Evolutionary conservation across 768 basidiomycete species (phyloP).

Genomic region (Lactarius evosmus): DNA sequence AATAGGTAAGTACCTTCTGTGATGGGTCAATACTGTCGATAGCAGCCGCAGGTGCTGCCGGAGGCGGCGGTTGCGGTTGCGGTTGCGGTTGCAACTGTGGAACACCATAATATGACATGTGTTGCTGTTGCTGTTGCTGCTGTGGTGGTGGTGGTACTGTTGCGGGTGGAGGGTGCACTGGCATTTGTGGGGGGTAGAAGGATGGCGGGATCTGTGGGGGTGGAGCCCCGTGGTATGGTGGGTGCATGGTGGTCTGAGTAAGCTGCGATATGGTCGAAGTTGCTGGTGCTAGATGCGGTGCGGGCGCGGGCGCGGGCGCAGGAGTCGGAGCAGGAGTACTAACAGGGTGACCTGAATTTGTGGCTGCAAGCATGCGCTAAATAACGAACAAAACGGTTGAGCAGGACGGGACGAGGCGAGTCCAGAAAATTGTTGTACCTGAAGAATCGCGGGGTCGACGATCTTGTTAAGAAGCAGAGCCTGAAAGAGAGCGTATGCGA

Average conservation of each 20-base stretch:
- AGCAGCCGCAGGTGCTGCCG: slow-evolving; percentile 35
- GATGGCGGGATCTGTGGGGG: slow-evolving; percentile 23
- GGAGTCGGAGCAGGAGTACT: slow-evolving; percentile 22
- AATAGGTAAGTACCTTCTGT: slow-evolving; percentile 25
- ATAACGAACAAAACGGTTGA: neutral
- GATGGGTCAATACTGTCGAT: slow-evolving; percentile 25
- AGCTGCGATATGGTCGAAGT: slow-evolving; percentile 31
- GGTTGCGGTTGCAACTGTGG: slow-evolving; percentile 34
- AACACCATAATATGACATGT: slow-evolving; percentile 22
- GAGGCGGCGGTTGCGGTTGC: slow-evolving; percentile 34
- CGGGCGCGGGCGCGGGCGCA: slow-evolving; percentile 30
- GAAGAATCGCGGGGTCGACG: slow-evolving; percentile 81
- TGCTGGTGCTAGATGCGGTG: slow-evolving; percentile 30
- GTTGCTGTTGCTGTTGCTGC: slow-evolving; percentile 36
- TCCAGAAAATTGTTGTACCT: slow-evolving; percentile 43
- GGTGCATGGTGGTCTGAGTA: slow-evolving; percentile 28
- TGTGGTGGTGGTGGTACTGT: slow-evolving; percentile 34
- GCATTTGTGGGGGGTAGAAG: slow-evolving; percentile 29
- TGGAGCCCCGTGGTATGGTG: slow-evolving; percentile 22
- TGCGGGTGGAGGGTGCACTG: slow-evolving; percentile 37
- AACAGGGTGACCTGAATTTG: slow-evolving; percentile 18
- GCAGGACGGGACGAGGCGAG: neutral
- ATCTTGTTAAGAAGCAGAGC: slow-evolving; percentile 90
- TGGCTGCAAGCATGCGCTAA: slow-evolving; percentile 52
- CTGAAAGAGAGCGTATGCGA: slow-evolving; percentile 95